phyloP scores from a whole-genome alignment of 2,329 filamentous ascomycete genomes.

The Torrubiella hemipterigena region DNA sequence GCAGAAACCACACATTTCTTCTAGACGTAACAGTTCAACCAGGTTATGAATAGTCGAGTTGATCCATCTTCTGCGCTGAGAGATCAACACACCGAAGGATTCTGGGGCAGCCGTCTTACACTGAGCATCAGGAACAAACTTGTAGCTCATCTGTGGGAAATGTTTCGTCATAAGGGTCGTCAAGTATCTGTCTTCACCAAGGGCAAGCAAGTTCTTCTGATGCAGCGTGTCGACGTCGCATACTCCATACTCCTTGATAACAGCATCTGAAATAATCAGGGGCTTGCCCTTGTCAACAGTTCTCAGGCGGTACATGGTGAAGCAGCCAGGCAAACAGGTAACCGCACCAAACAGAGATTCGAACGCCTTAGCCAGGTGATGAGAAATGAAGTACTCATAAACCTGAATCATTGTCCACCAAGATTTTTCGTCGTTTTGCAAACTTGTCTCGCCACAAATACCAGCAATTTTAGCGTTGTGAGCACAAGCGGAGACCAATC shows the following conservation, averaged over 20 bases:
- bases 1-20: constrained; percentile 97
- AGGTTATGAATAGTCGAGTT: constrained; percentile 98
- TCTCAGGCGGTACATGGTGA: constrained; percentile 95
- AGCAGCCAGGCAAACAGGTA: constrained; percentile 98
- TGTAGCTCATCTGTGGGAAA: constrained; percentile 91
- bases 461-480: constrained; percentile 94
- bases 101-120: constrained; percentile 90
- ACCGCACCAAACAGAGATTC: constrained; percentile 96
- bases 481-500: constrained; percentile 81
- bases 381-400: constrained; percentile 98
- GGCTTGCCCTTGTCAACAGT: constrained; percentile 91
- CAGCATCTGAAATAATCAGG: constrained; percentile 78
- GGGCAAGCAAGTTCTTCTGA: constrained; percentile 87
- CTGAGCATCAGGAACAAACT: constrained; percentile 88
- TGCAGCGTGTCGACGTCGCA: constrained; percentile 89
- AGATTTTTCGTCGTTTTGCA: constrained; percentile 87
- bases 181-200: constrained; percentile 93
- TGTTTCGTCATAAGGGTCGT: constrained; percentile 98
- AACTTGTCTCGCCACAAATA: constrained; percentile 91
- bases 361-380: constrained; percentile 93
- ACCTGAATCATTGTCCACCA: constrained; percentile 99
- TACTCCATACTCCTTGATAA: constrained; percentile 82
- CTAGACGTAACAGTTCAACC: constrained; percentile 76
- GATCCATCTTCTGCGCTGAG: constrained; percentile 98
- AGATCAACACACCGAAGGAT: constrained; percentile 85